phyloP scores from a whole-genome alignment of 148 eudicot species.

The Pharnaceum exiguum region DNA sequence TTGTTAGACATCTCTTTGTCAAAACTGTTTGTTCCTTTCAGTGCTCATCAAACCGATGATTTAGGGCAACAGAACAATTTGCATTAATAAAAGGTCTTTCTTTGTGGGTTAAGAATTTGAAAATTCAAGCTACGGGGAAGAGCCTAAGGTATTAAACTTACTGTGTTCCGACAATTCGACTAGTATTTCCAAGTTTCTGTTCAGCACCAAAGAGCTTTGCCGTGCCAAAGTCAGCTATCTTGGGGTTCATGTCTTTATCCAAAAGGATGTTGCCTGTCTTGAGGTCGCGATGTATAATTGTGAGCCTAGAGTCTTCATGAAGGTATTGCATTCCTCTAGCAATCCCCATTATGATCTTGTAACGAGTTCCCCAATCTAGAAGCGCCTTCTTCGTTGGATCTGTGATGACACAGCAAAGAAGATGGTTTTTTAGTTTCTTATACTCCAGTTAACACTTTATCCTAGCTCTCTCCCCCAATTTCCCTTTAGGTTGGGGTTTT shows the following conservation, averaged over 20 bases:
- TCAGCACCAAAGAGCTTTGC: constrained; percentile 17
- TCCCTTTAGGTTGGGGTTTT: too few relatives aligned
- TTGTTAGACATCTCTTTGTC: too few relatives aligned
- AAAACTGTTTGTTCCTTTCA: too few relatives aligned
- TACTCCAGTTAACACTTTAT: too few relatives aligned
- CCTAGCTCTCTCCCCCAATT: too few relatives aligned
- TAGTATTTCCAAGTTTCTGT: constrained; percentile 14
- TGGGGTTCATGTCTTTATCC: constrained; percentile 12
- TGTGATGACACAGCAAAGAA: neutral
- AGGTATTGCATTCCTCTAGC: constrained; percentile 21
- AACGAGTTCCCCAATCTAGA: constrained; percentile 8
- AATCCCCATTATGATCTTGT: constrained; percentile 7
- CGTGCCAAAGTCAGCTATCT: constrained; percentile 22
- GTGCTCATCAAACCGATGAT: neutral
- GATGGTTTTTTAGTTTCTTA: too few relatives aligned
- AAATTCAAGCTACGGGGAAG: neutral
- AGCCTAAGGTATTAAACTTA: constrained; percentile 6
- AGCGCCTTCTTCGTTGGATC: neutral
- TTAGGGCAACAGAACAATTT: neutral
- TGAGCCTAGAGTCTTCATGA: constrained; percentile 23
- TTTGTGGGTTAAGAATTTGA: neutral
- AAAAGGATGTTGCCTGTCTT: constrained; percentile 16
- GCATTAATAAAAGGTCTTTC: neutral
- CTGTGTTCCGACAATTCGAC: constrained; percentile 21
- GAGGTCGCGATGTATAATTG: constrained; percentile 20